Evolutionary conservation across 2,329 filamentous ascomycete genomes (phyloP), one percentile per base, ranked within the genome.

Genomic region (Calonectria fujianensis): DNA sequence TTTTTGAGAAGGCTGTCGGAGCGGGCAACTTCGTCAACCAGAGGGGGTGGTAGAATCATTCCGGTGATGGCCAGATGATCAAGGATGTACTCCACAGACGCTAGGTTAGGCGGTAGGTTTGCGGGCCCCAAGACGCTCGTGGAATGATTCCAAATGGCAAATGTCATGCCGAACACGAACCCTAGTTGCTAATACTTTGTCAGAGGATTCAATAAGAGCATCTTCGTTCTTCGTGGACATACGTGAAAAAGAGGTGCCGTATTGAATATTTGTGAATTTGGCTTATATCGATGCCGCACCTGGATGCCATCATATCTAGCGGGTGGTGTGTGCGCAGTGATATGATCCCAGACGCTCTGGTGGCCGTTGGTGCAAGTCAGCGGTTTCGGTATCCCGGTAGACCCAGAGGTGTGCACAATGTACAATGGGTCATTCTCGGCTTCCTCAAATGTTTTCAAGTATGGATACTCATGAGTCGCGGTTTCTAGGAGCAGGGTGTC

Each of bases 121-220:
- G 57, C 32, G 3, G 57, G 57, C 3, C 57, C 57, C 16, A 61
- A n/a, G 3, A 61, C 14, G 35, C 57, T 61, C 3, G 57, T 61
- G 4, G 57, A 61, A 41, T 61, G 57, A 10, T 61, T 61, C 57
- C 57, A 61, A n/a, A 61, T 61, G 11, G 57, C n/a, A 41, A 61
- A 61, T 61, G 57, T 61, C 57, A 61, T 61, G n/a, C 57, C 57
- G 37, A 61, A 61, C 29, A 61, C 35, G 11, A 61, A 61, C 27
- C 57, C 57, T 1, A 61, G 11, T 61, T 61, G 57, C 57, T 61
- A 29, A 29, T 18, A 1, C n/a, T 4, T 29, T 27, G 35, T 61
- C 4, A 61, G 31, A 57, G 18, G 32, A 10, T 18, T 37, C 7
- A 18, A 24, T 2, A 18, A 20, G 13, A 13, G 6, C 0, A 29